Evolutionary conservation across 108 stramenopile genomes (phyloP).

Genomic region (Mediolabrus comicus): DNA sequence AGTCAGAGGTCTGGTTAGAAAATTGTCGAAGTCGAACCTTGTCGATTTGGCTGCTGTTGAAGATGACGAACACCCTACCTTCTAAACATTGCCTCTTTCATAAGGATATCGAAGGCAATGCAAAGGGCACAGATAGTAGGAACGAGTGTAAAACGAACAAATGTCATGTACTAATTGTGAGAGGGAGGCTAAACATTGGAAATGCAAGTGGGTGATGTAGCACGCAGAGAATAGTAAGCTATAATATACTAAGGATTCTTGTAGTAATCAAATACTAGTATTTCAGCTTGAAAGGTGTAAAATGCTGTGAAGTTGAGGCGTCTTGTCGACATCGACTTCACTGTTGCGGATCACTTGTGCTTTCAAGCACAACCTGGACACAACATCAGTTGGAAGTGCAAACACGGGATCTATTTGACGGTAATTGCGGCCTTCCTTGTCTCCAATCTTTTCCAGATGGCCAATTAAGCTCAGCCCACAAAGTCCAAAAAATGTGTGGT

Average conservation of each 20-base stretch:
- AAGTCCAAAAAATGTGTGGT: conserved; percentile 98
- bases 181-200: too few species aligned
- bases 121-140: not conserved
- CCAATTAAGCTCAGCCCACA: conserved; percentile 89
- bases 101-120: not conserved
- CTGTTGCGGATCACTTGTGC: conserved; percentile 58
- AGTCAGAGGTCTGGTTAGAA: conserved; percentile 76
- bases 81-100: conserved; percentile 3
- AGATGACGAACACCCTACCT: conserved; percentile 67
- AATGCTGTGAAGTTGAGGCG: conserved; percentile 31
- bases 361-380: conserved; percentile 49
- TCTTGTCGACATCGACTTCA: conserved; percentile 37
- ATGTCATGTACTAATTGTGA: not conserved
- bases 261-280: too few species aligned
- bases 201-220: not conserved
- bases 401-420: conserved; percentile 85
- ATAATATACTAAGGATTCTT: not conserved
- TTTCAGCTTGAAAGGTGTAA: not conserved
- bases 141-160: not conserved
- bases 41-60: conserved; percentile 49
- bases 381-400: conserved; percentile 83
- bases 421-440: conserved; percentile 26
- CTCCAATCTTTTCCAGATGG: conserved; percentile 53
- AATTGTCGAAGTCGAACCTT: conserved; percentile 77
- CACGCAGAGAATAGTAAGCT: not conserved